A percentile compares a stretch with the other conserved stretches of the same genome.
Conservation (phyloP, 768 basidiomycete genomes). For the Panellus pusillus region DNA sequence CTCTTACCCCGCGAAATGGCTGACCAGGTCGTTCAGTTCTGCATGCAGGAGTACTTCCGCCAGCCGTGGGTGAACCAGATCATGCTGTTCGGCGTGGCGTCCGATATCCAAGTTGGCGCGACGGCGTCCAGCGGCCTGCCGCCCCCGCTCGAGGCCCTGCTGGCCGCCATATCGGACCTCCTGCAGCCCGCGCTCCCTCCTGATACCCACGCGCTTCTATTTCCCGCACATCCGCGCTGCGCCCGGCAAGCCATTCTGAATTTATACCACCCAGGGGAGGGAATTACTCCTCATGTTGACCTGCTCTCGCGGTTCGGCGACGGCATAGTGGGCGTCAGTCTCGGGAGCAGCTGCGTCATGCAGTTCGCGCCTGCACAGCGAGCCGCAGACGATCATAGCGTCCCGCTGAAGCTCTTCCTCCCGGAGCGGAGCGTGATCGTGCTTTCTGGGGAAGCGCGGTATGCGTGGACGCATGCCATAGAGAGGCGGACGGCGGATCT, state of each 20-base stretch:
- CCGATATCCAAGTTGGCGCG: slow-evolving; percentile 7
- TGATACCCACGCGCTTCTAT: slow-evolving; percentile 56
- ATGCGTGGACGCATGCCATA: slow-evolving; percentile 89
- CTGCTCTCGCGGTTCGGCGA: slow-evolving; percentile 82
- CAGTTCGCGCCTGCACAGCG: slow-evolving; percentile 46
- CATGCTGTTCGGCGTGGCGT: slow-evolving; percentile 71
- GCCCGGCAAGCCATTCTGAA: slow-evolving; percentile 90
- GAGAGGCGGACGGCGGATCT: slow-evolving; percentile 58
- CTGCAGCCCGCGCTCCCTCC: slow-evolving; percentile 52
- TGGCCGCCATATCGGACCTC: slow-evolving; percentile 47
- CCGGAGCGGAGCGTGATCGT: slow-evolving; percentile 76
- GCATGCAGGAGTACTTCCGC: slow-evolving; percentile 58
- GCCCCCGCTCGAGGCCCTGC: slow-evolving; percentile 50
- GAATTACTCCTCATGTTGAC: slow-evolving; percentile 88
- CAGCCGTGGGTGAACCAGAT: slow-evolving; percentile 64
- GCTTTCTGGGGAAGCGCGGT: slow-evolving; percentile 79
- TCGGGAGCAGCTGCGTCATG: slow-evolving; percentile 83
- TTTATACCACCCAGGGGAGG: slow-evolving; percentile 84
- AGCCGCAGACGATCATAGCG: slow-evolving; percentile 12
- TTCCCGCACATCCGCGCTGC: slow-evolving; percentile 45
- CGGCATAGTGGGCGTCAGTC: slow-evolving; percentile 85
- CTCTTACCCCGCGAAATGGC: slow-evolving; percentile 53
- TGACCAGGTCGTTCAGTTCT: slow-evolving; percentile 47
- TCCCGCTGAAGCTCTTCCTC: slow-evolving; percentile 52
- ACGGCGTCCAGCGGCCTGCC: slow-evolving; percentile 50